Percentiles rank a stretch among this genome's conserved stretches.
phyloP scores from a whole-genome alignment of 2,329 filamentous ascomycete species.

The Pseudogymnoascus sp. region DNA sequence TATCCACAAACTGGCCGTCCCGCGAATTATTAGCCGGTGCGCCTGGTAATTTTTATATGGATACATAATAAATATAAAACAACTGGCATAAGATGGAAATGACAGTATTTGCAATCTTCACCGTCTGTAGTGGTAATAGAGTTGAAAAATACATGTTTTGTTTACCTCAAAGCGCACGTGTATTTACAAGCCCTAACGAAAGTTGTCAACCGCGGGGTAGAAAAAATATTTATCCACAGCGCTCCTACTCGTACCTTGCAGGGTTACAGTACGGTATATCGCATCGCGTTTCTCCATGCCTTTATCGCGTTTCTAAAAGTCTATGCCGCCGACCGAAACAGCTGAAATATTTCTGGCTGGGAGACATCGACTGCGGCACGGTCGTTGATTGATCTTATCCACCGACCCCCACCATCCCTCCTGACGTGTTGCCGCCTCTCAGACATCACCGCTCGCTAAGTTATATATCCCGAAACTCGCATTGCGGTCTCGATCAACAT shows the following conservation, averaged over 20 bases:
- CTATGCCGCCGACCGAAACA: not conserved
- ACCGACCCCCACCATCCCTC: not conserved
- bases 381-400: conserved; percentile 6
- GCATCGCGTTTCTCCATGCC: not conserved
- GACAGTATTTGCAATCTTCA: not conserved
- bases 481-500: not conserved
- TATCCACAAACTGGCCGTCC: not conserved
- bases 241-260: not conserved
- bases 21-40: not conserved
- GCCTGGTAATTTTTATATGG: not conserved
- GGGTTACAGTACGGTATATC: conserved; percentile 9
- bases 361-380: not conserved
- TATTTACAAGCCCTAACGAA: conserved; percentile 6
- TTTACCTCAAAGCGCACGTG: not conserved
- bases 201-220: conserved; percentile 4
- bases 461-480: conserved; percentile 4
- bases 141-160: not conserved
- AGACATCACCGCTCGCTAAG: conserved; percentile 9
- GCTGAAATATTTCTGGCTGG: not conserved
- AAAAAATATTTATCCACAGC: conserved; percentile 7
- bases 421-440: not conserved
- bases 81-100: not conserved
- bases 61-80: not conserved
- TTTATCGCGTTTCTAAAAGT: not conserved
- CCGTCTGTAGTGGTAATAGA: not conserved